These are phyloP conservation scores for Phytophthora tubulina DNA, from an alignment of 352 stramenopile species.

Conservation along the genomic window DNA sequence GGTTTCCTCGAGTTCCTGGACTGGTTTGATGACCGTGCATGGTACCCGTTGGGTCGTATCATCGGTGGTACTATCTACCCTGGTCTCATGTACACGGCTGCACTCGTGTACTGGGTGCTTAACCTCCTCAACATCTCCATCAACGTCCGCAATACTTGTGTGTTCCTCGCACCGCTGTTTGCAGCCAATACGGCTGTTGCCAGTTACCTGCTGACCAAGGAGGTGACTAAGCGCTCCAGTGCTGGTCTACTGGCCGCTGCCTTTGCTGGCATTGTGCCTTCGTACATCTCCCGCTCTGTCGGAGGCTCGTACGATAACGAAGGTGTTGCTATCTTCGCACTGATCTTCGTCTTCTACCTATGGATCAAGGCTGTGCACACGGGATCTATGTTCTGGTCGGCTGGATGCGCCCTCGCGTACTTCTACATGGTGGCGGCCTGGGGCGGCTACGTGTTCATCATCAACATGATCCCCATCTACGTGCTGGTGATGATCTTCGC, in stretches of 20 bases:
- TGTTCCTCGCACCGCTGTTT: constrained; percentile 93
- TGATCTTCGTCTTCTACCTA: constrained; percentile 98
- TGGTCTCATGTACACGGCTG: constrained; percentile 92
- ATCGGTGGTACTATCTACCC: constrained; percentile 96
- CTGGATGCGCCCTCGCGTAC: constrained; percentile 92
- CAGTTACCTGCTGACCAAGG: constrained; percentile 92
- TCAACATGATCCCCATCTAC: constrained; percentile 99
- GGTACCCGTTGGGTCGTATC: constrained; percentile 94
- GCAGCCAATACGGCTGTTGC: constrained; percentile 90
- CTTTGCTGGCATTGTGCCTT: constrained; percentile 97
- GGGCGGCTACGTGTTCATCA: constrained; percentile 99
- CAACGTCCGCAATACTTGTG: constrained; percentile 93
- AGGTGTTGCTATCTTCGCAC: constrained; percentile 97
- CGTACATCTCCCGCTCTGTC: constrained; percentile 97
- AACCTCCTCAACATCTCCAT: constrained; percentile 94
- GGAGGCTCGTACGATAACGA: constrained; percentile 99
- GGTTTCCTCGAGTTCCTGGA: constrained; percentile 97
- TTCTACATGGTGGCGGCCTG: constrained; percentile 98
- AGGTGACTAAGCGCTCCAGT: constrained; percentile 90
- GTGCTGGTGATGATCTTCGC: constrained; percentile 94
- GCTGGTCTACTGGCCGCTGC: constrained; percentile 91
- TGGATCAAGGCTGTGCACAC: constrained; percentile 96
- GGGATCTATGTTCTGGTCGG: constrained; percentile 89
- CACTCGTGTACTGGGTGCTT: constrained; percentile 90
- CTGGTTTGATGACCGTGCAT: constrained; percentile 98